Evolutionary conservation across 306 rosid genomes (phyloP).

Genomic region (Castanospermum australe): DNA sequence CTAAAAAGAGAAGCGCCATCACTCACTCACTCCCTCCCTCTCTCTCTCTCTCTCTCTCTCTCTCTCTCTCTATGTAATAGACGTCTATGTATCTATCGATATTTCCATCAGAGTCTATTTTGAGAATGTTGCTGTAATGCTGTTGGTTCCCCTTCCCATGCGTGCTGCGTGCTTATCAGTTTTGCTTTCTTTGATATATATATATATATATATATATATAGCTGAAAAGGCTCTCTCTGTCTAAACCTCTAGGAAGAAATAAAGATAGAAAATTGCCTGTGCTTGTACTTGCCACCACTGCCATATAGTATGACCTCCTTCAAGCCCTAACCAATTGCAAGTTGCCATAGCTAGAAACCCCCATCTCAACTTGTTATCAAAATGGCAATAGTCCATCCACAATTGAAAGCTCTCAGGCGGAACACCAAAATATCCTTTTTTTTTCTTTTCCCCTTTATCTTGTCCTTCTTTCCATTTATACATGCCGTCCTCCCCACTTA

Average conservation of each 20-base stretch:
- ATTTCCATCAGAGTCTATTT: constrained; percentile 41
- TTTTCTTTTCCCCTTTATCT: background rate
- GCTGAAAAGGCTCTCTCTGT: constrained; percentile 20
- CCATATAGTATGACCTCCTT: constrained; percentile 31
- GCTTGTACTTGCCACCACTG: constrained; percentile 64
- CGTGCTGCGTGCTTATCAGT: constrained; percentile 64
- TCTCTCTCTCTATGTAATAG: constrained; percentile 20
- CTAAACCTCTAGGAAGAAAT: background rate
- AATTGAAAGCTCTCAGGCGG: constrained; percentile 48
- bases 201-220: background rate
- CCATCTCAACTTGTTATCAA: constrained; percentile 29
- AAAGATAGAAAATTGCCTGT: constrained; percentile 21
- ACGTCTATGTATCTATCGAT: constrained; percentile 4
- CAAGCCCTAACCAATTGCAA: constrained; percentile 61
- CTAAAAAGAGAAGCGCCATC: constrained; percentile 54
- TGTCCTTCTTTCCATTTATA: constrained; percentile 61
- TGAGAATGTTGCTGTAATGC: constrained; percentile 59
- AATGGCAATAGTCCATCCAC: constrained; percentile 49
- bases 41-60: constrained; percentile 19
- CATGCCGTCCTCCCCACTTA: constrained; percentile 74
- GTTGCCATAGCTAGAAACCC: constrained; percentile 40
- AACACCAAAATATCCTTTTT: constrained; percentile 16
- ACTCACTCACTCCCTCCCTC: constrained; percentile 20
- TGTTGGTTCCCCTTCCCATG: constrained; percentile 55
- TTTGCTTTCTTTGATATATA: constrained; percentile 26